Evolutionary conservation across 768 basidiomycete species (phyloP).

Genomic region (Amanita fuliginea): DNA sequence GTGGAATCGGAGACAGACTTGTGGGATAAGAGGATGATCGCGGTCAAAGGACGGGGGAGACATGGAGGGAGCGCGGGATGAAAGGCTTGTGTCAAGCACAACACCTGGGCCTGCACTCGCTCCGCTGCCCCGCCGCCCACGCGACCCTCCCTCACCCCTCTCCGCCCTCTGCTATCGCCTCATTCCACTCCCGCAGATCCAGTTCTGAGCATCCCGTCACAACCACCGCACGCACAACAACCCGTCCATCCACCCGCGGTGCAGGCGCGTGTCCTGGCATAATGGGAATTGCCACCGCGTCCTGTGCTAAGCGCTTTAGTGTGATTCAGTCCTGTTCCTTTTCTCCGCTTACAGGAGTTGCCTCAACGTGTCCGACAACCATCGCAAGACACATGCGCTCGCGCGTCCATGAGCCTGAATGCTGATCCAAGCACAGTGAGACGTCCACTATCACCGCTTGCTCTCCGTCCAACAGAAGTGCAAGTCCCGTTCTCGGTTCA

Average conservation of each 20-base stretch:
- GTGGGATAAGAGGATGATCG: background rate
- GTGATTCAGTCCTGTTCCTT: background rate
- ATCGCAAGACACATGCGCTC: constrained; percentile 42
- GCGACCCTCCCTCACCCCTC: background rate
- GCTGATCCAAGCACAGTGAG: constrained; percentile 35
- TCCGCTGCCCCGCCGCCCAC: background rate
- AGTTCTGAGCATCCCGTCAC: constrained; percentile 36
- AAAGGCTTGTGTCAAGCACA: constrained; percentile 16
- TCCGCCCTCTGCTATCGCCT: constrained; percentile 17
- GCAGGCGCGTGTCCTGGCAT: constrained; percentile 28
- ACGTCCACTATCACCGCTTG: constrained; percentile 48
- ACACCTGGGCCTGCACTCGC: constrained; percentile 21
- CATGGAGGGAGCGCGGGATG: constrained; percentile 10
- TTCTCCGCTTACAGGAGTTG: constrained; percentile 24
- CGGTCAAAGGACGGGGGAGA: constrained; percentile 10
- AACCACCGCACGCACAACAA: constrained; percentile 46
- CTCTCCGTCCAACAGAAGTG: constrained; percentile 38
- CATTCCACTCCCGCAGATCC: constrained; percentile 32
- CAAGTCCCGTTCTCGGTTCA: constrained; percentile 33
- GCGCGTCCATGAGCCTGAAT: constrained; percentile 33
- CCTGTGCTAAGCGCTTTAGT: constrained; percentile 16
- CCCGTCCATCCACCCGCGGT: constrained; percentile 27
- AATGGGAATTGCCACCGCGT: constrained; percentile 27
- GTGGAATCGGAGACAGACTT: background rate
- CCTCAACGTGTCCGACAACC: constrained; percentile 50